These are phyloP conservation scores for Marchantia paleacea DNA, from an alignment of 225 moss, liverwort and hornwort genomes.

Conservation along the genomic window DNA sequence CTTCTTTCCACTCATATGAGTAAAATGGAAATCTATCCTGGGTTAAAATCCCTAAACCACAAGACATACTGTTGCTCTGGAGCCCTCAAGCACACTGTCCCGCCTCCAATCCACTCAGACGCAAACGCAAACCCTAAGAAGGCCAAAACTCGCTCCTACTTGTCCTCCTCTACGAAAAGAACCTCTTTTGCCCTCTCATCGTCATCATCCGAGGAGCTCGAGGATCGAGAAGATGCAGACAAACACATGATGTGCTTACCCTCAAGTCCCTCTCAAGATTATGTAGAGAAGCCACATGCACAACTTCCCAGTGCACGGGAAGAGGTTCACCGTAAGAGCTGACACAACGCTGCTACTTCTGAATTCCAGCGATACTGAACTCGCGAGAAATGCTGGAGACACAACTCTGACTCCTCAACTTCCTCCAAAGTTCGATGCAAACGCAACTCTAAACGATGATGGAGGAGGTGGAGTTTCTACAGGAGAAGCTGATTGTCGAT, in stretches of 20 bases:
- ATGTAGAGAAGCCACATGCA: not conserved
- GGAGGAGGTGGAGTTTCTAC: not conserved
- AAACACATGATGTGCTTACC: too few species aligned
- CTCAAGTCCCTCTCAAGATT: not conserved
- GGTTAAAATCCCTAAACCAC: too few species aligned
- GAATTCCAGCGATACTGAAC: not conserved
- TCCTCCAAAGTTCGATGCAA: not conserved
- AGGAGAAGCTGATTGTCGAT: not conserved
- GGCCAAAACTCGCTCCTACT: too few species aligned
- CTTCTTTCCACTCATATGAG: too few species aligned
- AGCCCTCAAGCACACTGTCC: too few species aligned
- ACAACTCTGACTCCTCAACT: not conserved
- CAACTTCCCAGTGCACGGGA: not conserved
- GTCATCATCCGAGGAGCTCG: constrained; percentile 5
- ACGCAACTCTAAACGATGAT: not conserved
- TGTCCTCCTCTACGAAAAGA: too few species aligned
- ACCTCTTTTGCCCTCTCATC: not conserved
- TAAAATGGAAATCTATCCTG: too few species aligned
- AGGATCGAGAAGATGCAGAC: not conserved
- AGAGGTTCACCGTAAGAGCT: not conserved
- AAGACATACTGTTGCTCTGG: too few species aligned
- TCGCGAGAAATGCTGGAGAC: not conserved
- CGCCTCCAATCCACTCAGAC: too few species aligned
- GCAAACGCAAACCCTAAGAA: too few species aligned
- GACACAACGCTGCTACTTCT: too few species aligned